Conservation (phyloP, 2,329 filamentous ascomycete species). For the Emericellopsis cladophorae region DNA sequence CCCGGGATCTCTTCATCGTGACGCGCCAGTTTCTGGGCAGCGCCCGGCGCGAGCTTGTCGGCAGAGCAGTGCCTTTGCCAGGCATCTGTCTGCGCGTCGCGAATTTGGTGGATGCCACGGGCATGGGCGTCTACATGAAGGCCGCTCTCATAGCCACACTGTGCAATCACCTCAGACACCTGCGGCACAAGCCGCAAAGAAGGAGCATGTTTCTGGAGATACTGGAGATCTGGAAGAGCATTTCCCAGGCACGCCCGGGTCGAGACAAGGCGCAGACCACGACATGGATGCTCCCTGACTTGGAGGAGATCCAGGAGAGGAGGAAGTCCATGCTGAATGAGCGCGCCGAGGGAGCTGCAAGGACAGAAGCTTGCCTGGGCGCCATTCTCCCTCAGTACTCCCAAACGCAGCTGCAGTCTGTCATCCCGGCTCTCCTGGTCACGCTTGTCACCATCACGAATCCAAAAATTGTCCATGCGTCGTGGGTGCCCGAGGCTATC, state of each 20-base stretch:
- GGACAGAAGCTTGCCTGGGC: slow-evolving; percentile 5
- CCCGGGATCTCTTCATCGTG: slow-evolving; percentile 13
- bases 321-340: not conserved
- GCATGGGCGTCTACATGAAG: too few relatives aligned
- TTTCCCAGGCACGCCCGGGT: slow-evolving; percentile 18
- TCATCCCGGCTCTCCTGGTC: slow-evolving; percentile 18
- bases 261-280: slow-evolving; percentile 9
- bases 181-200: too few relatives aligned
- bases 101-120: too few relatives aligned
- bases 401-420: slow-evolving; percentile 8
- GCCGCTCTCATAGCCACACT: too few relatives aligned
- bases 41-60: too few relatives aligned
- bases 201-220: slow-evolving; percentile 10
- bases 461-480: too few relatives aligned
- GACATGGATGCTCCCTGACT: slow-evolving; percentile 15
- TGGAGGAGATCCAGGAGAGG: not conserved
- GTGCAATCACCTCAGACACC: too few relatives aligned
- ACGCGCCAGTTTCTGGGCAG: slow-evolving; percentile 1
- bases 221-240: slow-evolving; percentile 21
- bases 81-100: too few relatives aligned
- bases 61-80: too few relatives aligned
- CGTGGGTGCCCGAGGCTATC: too few relatives aligned
- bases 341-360: too few relatives aligned
- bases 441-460: slow-evolving; percentile 14
- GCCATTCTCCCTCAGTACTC: slow-evolving; percentile 18